A percentile compares a stretch with the other conserved stretches of the same genome.
Conservation (phyloP, 78 protist genomes). For the Cavenderia fasciculata region DNA sequence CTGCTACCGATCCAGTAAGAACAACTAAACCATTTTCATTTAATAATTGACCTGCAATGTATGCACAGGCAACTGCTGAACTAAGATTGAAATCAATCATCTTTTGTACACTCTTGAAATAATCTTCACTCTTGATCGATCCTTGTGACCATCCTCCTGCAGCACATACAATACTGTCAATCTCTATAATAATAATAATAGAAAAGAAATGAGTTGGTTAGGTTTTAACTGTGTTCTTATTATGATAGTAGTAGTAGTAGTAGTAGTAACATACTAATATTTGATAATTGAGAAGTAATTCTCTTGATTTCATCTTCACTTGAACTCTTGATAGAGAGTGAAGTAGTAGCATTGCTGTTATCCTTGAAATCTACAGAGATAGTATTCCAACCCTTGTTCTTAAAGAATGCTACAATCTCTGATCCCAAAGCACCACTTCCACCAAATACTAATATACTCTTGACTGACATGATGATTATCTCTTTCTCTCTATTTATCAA, state of each 20-base stretch:
- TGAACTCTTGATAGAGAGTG: constrained; percentile 22
- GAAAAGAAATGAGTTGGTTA: not conserved
- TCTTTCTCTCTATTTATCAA: too few species aligned
- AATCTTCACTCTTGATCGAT: not conserved
- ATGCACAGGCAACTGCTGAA: constrained; percentile 78
- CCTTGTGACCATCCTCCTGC: constrained; percentile 91
- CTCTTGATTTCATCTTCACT: constrained; percentile 21
- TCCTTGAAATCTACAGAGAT: constrained; percentile 65
- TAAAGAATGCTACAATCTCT: constrained; percentile 35
- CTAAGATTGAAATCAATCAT: constrained; percentile 70
- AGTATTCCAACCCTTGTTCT: constrained; percentile 41
- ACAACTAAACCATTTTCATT: constrained; percentile 75
- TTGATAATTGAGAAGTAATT: not conserved
- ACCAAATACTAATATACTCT: constrained; percentile 67
- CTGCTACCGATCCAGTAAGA: constrained; percentile 85
- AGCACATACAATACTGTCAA: constrained; percentile 83
- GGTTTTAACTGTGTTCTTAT: too few species aligned
- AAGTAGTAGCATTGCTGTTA: not conserved
- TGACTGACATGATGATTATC: too few species aligned
- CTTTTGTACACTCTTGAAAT: constrained; percentile 54
- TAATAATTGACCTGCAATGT: constrained; percentile 42
- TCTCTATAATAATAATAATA: not conserved
- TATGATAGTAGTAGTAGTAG: not conserved
- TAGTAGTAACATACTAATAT: not conserved
- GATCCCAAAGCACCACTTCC: constrained; percentile 74